These are phyloP conservation scores for Penicillium verrucosum DNA, from an alignment of 2,329 filamentous ascomycete genomes.

Conservation along the genomic window DNA sequence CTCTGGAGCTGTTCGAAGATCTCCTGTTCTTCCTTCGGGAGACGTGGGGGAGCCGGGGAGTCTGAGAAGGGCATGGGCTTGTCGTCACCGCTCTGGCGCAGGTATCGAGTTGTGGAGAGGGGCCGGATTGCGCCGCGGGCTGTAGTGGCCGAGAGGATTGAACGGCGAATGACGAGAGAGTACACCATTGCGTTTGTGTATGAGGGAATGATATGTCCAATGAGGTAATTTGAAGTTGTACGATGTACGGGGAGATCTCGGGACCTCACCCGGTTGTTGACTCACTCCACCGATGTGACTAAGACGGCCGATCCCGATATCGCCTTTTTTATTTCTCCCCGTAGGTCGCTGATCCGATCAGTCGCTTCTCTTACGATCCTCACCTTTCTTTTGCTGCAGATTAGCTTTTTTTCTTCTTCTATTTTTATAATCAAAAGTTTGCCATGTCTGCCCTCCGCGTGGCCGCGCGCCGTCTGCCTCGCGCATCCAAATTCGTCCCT, in stretches of 20 bases:
- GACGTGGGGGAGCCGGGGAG: constrained; percentile 73
- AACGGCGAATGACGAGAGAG: constrained; percentile 28
- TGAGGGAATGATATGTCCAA: constrained; percentile 10
- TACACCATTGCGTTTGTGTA: constrained; percentile 21
- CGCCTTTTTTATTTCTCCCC: constrained; percentile 24
- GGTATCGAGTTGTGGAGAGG: constrained; percentile 27
- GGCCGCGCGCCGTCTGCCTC: constrained; percentile 35
- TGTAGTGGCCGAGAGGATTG: constrained; percentile 45
- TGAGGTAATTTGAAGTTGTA: constrained; percentile 14
- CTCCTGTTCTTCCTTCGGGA: constrained; percentile 84
- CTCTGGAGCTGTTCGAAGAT: constrained; percentile 84
- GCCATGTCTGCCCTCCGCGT: constrained; percentile 35
- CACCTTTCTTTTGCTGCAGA: neutral
- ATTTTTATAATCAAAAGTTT: neutral
- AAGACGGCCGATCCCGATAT: constrained; percentile 27
- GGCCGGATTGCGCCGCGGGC: constrained; percentile 16
- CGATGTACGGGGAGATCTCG: neutral
- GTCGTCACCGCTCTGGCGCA: constrained; percentile 24
- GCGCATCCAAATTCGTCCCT: constrained; percentile 29
- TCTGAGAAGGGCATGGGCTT: constrained; percentile 34
- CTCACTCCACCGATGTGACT: constrained; percentile 12
- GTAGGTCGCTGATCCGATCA: constrained; percentile 4
- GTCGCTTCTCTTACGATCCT: neutral
- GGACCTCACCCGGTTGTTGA: neutral
- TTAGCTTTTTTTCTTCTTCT: neutral